Percentiles rank a stretch among this genome's conserved stretches.
phyloP scores from a whole-genome alignment of 2,329 filamentous ascomycete genomes.

The Teratosphaeria destructans region DNA sequence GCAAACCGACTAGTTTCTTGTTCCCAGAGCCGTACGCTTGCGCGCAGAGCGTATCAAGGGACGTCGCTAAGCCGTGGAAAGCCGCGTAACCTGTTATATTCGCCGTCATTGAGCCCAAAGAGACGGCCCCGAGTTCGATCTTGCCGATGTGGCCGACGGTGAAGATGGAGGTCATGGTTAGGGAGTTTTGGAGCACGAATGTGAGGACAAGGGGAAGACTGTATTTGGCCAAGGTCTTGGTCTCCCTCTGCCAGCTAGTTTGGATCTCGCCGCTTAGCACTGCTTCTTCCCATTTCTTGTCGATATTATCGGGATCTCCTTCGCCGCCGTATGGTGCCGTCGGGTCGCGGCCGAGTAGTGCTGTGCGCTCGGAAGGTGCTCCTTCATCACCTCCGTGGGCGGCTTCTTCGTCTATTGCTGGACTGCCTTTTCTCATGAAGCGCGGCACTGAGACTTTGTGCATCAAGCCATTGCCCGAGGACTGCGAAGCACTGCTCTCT shows the following conservation, averaged over 20 bases:
- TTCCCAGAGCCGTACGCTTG: constrained; percentile 90
- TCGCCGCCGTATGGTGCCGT: constrained; percentile 35
- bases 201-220: constrained; percentile 36
- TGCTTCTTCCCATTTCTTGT: constrained; percentile 75
- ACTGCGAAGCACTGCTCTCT: constrained; percentile 13
- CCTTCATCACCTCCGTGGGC: constrained; percentile 3
- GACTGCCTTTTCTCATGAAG: constrained; percentile 22
- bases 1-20: constrained; percentile 76
- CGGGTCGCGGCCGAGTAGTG: constrained; percentile 30
- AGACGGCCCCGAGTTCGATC: constrained; percentile 38
- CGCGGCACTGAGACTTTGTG: constrained; percentile 7
- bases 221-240: constrained; percentile 57
- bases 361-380: constrained; percentile 35
- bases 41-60: constrained; percentile 81
- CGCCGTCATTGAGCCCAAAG: constrained; percentile 39
- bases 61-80: constrained; percentile 64
- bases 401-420: constrained; percentile 17
- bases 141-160: constrained; percentile 41
- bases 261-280: constrained; percentile 70
- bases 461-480: constrained; percentile 6
- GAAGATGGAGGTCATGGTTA: constrained; percentile 39
- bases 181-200: constrained; percentile 39
- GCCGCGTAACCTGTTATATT: constrained; percentile 40
- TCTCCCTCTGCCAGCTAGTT: constrained; percentile 85
- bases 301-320: constrained; percentile 47